Percentiles rank a stretch among this genome's conserved stretches.
Evolutionary conservation across 441 rosid genomes (phyloP).

Genomic region (Rhodomyrtus psidioides): DNA sequence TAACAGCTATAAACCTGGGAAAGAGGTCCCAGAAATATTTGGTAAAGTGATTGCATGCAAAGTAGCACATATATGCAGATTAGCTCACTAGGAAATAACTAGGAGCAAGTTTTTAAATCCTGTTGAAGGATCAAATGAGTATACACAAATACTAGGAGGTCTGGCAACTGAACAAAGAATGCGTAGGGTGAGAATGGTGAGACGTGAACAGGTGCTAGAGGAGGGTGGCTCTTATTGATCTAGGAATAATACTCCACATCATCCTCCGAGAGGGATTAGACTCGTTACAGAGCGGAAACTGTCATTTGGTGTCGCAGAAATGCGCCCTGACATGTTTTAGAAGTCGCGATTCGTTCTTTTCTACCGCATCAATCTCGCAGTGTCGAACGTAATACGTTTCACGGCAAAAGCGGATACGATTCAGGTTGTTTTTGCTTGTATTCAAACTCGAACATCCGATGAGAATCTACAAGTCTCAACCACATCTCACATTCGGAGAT

Average conservation of each 20-base stretch:
- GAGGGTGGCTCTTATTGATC: background rate
- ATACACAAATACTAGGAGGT: background rate
- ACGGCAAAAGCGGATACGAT: background rate
- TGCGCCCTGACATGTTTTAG: background rate
- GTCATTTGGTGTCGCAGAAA: background rate
- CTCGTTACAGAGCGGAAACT: background rate
- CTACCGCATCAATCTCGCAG: accelerated
- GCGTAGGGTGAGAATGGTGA: background rate
- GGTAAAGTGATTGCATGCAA: background rate
- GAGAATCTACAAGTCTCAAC: background rate
- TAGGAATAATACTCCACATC: background rate
- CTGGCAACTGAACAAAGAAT: background rate
- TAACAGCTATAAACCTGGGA: background rate
- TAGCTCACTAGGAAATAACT: background rate
- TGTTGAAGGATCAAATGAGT: background rate
- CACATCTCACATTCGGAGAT: background rate
- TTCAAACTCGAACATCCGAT: background rate
- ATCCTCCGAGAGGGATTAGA: background rate
- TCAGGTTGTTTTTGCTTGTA: background rate
- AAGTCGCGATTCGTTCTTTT: background rate
- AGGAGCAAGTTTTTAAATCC: background rate
- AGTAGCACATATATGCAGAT: background rate
- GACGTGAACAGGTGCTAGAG: background rate
- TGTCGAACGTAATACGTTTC: background rate
- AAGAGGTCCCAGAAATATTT: background rate